Conservation (phyloP, 2,329 filamentous ascomycete genomes). For the Ploettnerulaceae sp. region DNA sequence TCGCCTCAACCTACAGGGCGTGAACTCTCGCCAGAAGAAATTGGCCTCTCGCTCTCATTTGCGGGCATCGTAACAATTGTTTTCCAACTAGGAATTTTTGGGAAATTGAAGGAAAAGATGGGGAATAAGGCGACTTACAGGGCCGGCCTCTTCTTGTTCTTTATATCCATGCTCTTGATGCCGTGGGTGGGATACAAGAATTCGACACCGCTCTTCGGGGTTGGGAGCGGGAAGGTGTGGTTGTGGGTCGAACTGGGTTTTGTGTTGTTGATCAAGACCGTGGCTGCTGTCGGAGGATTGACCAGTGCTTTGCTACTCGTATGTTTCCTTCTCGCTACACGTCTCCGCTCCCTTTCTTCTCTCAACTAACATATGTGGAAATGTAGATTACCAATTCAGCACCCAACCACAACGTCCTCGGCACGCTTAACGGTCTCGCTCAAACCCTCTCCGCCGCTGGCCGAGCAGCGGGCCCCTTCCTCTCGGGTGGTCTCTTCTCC, state of each 20-base stretch:
- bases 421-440: slow-evolving; percentile 86
- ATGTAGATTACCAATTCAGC: slow-evolving; percentile 85
- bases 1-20: slow-evolving; percentile 72
- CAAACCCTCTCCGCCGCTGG: slow-evolving; percentile 91
- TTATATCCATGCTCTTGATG: slow-evolving; percentile 78
- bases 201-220: slow-evolving; percentile 48
- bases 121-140: slow-evolving; percentile 86
- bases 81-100: slow-evolving; percentile 85
- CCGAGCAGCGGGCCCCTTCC: slow-evolving; percentile 79
- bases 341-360: not conserved
- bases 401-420: slow-evolving; percentile 77
- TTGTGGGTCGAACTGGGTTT: slow-evolving; percentile 77
- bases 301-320: slow-evolving; percentile 87
- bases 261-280: slow-evolving; percentile 81
- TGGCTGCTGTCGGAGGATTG: slow-evolving; percentile 84
- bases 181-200: slow-evolving; percentile 81
- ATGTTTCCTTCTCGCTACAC: slow-evolving; percentile 35
- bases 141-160: slow-evolving; percentile 71
- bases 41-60: slow-evolving; percentile 79
- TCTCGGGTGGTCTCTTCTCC: slow-evolving; percentile 83
- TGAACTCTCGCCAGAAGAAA: slow-evolving; percentile 68
- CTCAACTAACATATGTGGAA: slow-evolving; percentile 1
- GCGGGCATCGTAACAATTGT: slow-evolving; percentile 80
- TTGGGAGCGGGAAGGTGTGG: slow-evolving; percentile 61
- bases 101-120: slow-evolving; percentile 68